Percentiles rank a stretch among this genome's conserved stretches.
Conservation (phyloP, 345 rosid genomes). For the Luvunga scandens region DNA sequence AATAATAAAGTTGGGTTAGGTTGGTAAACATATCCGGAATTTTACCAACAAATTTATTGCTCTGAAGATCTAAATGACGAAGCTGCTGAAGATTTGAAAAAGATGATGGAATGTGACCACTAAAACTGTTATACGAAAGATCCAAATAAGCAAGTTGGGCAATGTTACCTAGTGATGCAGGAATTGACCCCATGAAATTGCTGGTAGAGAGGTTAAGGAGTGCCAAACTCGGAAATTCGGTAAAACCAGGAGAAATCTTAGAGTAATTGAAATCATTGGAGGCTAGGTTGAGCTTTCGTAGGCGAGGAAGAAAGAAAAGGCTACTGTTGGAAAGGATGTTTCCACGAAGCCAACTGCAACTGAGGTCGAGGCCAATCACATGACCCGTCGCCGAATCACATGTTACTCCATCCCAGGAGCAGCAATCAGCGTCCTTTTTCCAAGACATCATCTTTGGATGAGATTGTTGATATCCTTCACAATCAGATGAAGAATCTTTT, state of each 20-base stretch:
- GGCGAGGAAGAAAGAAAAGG: conserved; percentile 16
- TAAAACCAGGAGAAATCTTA: conserved; percentile 2
- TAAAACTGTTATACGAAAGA: background rate
- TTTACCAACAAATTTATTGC: rapidly evolving
- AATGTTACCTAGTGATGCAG: conserved; percentile 4
- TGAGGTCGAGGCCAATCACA: conserved; percentile 25
- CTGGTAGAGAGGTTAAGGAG: background rate
- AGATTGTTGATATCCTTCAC: rapidly evolving
- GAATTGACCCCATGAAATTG: conserved; percentile 5
- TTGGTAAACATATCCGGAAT: conserved; percentile 11
- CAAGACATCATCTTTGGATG: background rate
- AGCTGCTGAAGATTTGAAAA: too few species aligned
- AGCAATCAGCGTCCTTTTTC: background rate
- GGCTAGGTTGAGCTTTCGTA: conserved; percentile 28
- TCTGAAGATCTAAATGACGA: too few species aligned
- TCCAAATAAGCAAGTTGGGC: background rate
- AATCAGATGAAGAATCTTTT: rapidly evolving
- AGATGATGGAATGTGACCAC: too few species aligned
- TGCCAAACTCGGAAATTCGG: background rate
- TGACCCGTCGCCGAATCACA: conserved; percentile 20
- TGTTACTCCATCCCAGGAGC: conserved; percentile 17
- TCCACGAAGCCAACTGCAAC: conserved; percentile 4
- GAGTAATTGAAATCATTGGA: conserved; percentile 16
- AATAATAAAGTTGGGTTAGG: background rate
- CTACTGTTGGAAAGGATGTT: conserved; percentile 14